These are phyloP conservation scores for Metschnikowia henanensis DNA, from an alignment of 805 yeast species.

Conservation along the genomic window DNA sequence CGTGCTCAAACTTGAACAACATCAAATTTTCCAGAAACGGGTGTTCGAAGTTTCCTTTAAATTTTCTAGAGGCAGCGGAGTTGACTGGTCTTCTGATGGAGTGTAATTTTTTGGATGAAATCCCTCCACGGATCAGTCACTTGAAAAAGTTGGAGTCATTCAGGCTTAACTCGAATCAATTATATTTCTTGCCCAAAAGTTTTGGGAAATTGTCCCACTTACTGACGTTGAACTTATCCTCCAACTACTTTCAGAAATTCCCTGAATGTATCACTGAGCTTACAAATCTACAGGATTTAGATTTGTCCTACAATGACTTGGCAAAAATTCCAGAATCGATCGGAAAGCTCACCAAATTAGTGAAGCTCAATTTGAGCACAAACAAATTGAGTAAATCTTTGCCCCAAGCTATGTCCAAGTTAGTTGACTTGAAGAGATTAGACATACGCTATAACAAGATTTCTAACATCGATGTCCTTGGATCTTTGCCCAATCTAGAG, in stretches of 20 bases:
- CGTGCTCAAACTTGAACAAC: conserved; percentile 67
- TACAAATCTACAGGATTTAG: conserved; percentile 60
- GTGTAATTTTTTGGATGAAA: conserved; percentile 68
- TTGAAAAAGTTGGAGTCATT: conserved; percentile 56
- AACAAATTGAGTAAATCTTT: conserved; percentile 57
- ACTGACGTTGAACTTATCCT: conserved; percentile 69
- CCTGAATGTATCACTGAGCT: conserved; percentile 69
- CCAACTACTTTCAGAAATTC: conserved; percentile 63
- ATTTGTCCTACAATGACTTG: conserved; percentile 80
- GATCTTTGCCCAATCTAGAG: conserved; percentile 60
- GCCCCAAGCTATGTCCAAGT: conserved; percentile 52
- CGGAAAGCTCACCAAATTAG: conserved; percentile 57
- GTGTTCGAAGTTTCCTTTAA: conserved; percentile 69
- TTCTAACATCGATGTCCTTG: conserved; percentile 54
- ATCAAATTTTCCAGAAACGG: conserved; percentile 73
- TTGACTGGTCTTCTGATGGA: conserved; percentile 71
- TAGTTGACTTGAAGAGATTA: conserved; percentile 61
- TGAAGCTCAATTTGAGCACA: conserved; percentile 71
- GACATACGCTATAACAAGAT: conserved; percentile 75
- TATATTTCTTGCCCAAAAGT: conserved; percentile 58
- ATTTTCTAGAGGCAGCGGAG: conserved; percentile 66
- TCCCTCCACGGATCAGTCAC: conserved; percentile 57
- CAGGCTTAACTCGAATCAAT: conserved; percentile 73
- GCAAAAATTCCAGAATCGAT: conserved; percentile 59
- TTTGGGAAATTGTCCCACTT: conserved; percentile 57